Conservation (phyloP, 768 basidiomycete genomes). For the Amanita inopinata region DNA sequence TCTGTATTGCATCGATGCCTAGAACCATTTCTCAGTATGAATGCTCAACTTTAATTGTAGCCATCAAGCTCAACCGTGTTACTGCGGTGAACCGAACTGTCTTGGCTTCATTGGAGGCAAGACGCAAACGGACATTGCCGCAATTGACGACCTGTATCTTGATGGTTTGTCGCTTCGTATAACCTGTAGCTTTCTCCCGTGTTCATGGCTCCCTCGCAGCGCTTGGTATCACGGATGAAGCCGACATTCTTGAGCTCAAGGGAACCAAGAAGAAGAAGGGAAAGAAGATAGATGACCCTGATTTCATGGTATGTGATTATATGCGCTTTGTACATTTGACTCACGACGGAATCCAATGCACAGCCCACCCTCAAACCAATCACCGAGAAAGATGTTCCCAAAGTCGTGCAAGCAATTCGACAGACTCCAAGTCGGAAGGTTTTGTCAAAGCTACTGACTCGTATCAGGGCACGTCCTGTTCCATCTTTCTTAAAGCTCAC, state of each 20-base stretch:
- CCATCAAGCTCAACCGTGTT: conserved; percentile 90
- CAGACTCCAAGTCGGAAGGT: conserved; percentile 82
- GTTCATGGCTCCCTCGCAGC: conserved; percentile 34
- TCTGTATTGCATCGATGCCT: conserved; percentile 25
- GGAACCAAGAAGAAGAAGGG: conserved; percentile 91
- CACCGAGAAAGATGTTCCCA: conserved; percentile 72
- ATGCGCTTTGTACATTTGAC: conserved; percentile 4
- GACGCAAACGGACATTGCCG: conserved; percentile 91
- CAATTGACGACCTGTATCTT: conserved; percentile 91
- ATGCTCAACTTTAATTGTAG: conserved; percentile 27
- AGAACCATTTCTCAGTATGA: conserved; percentile 1
- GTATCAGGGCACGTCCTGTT: conserved; percentile 57
- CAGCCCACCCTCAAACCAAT: conserved; percentile 77
- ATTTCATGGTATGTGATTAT: conserved; percentile 61
- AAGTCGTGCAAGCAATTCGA: conserved; percentile 84
- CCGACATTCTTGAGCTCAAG: conserved; percentile 73
- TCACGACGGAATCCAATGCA: conserved; percentile 7
- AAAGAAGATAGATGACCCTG: conserved; percentile 84
- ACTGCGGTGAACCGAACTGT: conserved; percentile 92
- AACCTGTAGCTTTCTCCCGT: not conserved
- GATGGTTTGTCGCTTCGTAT: conserved; percentile 50
- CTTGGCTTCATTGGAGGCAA: conserved; percentile 96
- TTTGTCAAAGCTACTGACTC: conserved; percentile 70
- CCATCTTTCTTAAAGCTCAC: not conserved
- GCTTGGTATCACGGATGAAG: conserved; percentile 89